Evolutionary conservation across 2,329 filamentous ascomycete species (phyloP), one percentile per base, ranked within the genome.

Genomic region (Xylariaceae sp.): DNA sequence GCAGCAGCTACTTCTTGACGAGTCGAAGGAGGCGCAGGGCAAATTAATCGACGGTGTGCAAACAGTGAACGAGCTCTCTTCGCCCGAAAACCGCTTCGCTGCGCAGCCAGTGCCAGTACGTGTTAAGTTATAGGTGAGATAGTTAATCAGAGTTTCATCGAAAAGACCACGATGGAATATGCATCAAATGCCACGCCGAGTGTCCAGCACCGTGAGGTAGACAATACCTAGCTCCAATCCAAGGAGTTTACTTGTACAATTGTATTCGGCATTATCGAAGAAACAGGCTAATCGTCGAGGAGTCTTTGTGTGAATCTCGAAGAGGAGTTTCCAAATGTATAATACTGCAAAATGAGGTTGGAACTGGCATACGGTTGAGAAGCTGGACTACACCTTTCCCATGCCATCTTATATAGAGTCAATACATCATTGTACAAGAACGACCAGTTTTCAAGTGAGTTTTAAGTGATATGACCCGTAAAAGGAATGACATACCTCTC

Each of bases 41-140:
- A 71, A 72, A 59, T 64, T 89, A 52, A 73, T 92, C n/a, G 76
- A 86, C 67, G 86, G 86, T n/a, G 66, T 73, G 39, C 69, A 77
- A 68, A 73, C 71, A 58, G 80, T 86, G 56, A 72, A 81, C 50
- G 59, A 71, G 41, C 74, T 72, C 53, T 30, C 23, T 30, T 30
- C 23, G 23, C 23, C 23, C 23, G 23, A 30, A 30, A 30, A 30
- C 23, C 23, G 23, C 23, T 30, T 30, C 23, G 23, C 23, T 30
- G 23, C 23, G 4, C 23, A 30, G 23, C 23, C 23, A 30, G 23
- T 30, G 23, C 23, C 23, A 30, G 23, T 30, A 30, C 23, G 23
- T 30, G 23, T 30, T 30, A 30, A 30, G 23, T 30, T 30, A 30
- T 30, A 30, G 23, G 23, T 30, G 23, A 30, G 23, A 30, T 30